Percentiles rank a stretch among this genome's conserved stretches.
Conservation (phyloP, 495 filamentous ascomycete genomes). For the Daldinia loculata region DNA sequence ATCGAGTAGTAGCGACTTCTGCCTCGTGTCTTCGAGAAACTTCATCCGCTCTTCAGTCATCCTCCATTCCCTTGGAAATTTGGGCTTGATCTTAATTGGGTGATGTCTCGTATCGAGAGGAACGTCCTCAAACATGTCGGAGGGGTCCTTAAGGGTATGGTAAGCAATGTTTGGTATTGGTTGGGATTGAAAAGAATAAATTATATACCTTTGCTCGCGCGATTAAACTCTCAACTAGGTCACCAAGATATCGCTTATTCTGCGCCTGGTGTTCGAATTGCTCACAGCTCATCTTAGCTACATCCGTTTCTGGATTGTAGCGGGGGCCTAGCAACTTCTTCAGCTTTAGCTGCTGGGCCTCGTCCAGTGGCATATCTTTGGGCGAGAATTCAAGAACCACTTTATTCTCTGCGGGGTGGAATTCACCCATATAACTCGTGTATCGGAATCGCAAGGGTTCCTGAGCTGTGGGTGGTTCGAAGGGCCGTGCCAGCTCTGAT, state of each 20-base stretch:
- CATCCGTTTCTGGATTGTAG: constrained; percentile 86
- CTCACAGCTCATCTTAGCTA: constrained; percentile 91
- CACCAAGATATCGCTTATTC: constrained; percentile 93
- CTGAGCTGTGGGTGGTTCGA: constrained; percentile 71
- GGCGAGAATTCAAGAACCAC: constrained; percentile 90
- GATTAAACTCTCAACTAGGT: constrained; percentile 76
- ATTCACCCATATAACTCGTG: constrained; percentile 95
- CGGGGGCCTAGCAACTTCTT: constrained; percentile 87
- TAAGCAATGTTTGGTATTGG: constrained; percentile 10
- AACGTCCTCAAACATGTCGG: constrained; percentile 86
- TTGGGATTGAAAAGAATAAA: not conserved
- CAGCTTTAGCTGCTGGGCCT: constrained; percentile 77
- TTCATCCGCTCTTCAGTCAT: constrained; percentile 74
- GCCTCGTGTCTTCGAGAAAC: constrained; percentile 68
- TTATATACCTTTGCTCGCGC: constrained; percentile 71
- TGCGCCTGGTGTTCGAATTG: constrained; percentile 86
- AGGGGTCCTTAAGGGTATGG: constrained; percentile 60
- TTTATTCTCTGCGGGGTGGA: constrained; percentile 89
- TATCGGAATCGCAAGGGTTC: constrained; percentile 89
- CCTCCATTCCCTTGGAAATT: constrained; percentile 83
- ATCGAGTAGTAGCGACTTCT: constrained; percentile 58
- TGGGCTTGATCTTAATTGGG: constrained; percentile 69
- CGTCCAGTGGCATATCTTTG: constrained; percentile 69
- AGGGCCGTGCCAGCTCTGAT: constrained; percentile 81
- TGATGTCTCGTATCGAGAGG: constrained; percentile 92